These are phyloP conservation scores for Aspergillus affinis DNA, from an alignment of 495 filamentous ascomycete genomes.

Conservation along the genomic window DNA sequence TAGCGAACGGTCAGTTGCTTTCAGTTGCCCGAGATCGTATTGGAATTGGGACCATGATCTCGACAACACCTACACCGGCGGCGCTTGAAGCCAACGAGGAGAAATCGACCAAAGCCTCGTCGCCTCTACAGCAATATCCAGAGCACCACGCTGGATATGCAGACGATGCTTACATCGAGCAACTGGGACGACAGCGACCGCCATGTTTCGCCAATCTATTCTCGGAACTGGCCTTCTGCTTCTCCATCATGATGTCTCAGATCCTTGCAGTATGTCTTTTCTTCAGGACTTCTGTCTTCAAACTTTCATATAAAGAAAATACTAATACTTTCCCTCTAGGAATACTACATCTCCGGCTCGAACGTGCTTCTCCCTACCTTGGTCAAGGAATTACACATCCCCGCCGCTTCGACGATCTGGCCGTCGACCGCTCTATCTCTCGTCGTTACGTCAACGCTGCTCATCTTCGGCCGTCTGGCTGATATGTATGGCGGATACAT, in stretches of 20 bases:
- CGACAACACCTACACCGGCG: background rate
- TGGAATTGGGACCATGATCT: background rate
- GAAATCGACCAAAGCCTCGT: background rate
- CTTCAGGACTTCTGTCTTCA: background rate
- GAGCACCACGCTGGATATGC: conserved; percentile 10
- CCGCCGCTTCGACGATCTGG: conserved; percentile 67
- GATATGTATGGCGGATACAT: conserved; percentile 77
- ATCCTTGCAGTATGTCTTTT: conserved; percentile 57
- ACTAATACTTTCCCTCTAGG: conserved; percentile 35
- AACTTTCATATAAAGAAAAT: background rate
- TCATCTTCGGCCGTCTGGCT: conserved; percentile 73
- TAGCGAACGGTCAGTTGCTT: background rate
- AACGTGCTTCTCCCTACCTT: conserved; percentile 77
- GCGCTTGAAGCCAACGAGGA: background rate
- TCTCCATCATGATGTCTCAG: conserved; percentile 72
- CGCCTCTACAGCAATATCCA: background rate
- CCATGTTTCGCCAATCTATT: conserved; percentile 58
- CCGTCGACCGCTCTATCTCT: conserved; percentile 77
- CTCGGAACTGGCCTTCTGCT: conserved; percentile 68
- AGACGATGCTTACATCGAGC: conserved; percentile 6
- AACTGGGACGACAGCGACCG: conserved; percentile 68
- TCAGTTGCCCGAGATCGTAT: background rate
- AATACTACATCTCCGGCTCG: conserved; percentile 87
- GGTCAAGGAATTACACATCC: conserved; percentile 61
- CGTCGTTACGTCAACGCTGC: conserved; percentile 69